Conservation (phyloP, 768 basidiomycete species). For the Roridomyces roridus region DNA sequence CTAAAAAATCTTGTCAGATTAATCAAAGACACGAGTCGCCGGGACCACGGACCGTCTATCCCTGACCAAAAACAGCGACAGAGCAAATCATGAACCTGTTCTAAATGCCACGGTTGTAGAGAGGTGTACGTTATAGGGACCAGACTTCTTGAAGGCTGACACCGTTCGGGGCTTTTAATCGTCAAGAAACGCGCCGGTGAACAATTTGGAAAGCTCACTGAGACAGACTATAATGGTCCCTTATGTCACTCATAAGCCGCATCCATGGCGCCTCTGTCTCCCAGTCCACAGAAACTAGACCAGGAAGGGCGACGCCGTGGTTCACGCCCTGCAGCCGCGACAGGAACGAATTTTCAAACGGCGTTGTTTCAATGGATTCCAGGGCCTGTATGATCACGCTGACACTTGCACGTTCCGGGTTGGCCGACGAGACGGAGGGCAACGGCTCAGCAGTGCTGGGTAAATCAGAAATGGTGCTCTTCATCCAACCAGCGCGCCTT, state of each 20-base stretch:
- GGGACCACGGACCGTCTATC: slow-evolving; percentile 61
- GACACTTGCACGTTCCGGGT: slow-evolving; percentile 35
- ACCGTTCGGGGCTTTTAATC: slow-evolving; percentile 58
- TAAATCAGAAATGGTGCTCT: slow-evolving; percentile 28
- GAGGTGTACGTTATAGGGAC: slow-evolving; percentile 70
- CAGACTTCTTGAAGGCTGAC: slow-evolving; percentile 43
- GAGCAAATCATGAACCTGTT: slow-evolving; percentile 76
- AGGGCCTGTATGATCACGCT: slow-evolving; percentile 55
- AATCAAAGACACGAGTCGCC: slow-evolving; percentile 4
- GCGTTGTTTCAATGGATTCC: slow-evolving; percentile 63
- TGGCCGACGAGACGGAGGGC: slow-evolving; percentile 30
- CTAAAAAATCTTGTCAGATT: slow-evolving; percentile 41
- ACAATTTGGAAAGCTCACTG: slow-evolving; percentile 52
- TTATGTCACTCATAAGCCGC: slow-evolving; percentile 74
- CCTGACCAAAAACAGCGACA: slow-evolving; percentile 77
- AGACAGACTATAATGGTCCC: slow-evolving; percentile 63
- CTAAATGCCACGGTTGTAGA: slow-evolving; percentile 63
- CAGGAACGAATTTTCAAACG: slow-evolving; percentile 68
- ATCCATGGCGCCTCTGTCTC: slow-evolving; percentile 76
- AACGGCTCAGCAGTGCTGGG: slow-evolving; percentile 41
- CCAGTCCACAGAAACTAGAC: slow-evolving; percentile 72
- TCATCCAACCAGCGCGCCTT: slow-evolving; percentile 28
- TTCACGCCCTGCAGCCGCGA: slow-evolving; percentile 62
- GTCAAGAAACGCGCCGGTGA: neutral
- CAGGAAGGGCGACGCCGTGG: slow-evolving; percentile 35